A percentile compares a stretch with the other conserved stretches of the same genome.
Conservation (phyloP, 768 basidiomycete genomes). For the Leucocoprinus sp. region DNA sequence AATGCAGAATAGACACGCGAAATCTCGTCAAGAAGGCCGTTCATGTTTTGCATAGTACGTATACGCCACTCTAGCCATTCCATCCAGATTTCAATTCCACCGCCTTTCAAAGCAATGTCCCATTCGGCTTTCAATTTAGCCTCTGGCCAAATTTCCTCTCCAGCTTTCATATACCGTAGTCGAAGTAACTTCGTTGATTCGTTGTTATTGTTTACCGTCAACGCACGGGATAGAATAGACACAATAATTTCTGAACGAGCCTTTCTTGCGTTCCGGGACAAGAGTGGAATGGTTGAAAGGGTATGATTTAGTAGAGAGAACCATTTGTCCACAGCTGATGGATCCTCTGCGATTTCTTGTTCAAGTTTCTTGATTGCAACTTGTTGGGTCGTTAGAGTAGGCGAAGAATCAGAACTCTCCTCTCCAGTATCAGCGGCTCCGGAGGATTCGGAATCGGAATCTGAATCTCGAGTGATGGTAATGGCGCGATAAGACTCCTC, state of each 20-base stretch:
- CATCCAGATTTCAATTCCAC: slow-evolving; percentile 57
- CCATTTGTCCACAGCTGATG: slow-evolving; percentile 53
- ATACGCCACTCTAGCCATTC: slow-evolving; percentile 78
- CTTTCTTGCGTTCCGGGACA: slow-evolving; percentile 61
- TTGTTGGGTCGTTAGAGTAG: slow-evolving; percentile 46
- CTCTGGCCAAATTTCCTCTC: slow-evolving; percentile 64
- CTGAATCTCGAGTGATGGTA: slow-evolving; percentile 18
- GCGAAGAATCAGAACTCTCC: slow-evolving; percentile 22
- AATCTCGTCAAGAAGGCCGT: slow-evolving; percentile 46
- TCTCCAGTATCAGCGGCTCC: slow-evolving; percentile 28
- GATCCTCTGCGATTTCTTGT: slow-evolving; percentile 39
- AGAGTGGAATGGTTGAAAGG: slow-evolving; percentile 49
- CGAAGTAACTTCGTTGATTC: slow-evolving; percentile 39
- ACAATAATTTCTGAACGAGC: slow-evolving; percentile 65
- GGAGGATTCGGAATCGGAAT: slow-evolving; percentile 27
- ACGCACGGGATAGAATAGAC: slow-evolving; percentile 58
- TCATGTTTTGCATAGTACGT: slow-evolving; percentile 38
- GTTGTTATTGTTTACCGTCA: slow-evolving; percentile 47
- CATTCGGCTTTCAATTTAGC: slow-evolving; percentile 53
- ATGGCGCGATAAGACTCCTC: slow-evolving; percentile 49
- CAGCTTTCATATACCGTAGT: slow-evolving; percentile 60
- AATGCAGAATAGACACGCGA: slow-evolving; percentile 37
- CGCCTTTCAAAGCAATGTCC: slow-evolving; percentile 52
- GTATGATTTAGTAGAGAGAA: slow-evolving; percentile 54
- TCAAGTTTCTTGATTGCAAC: slow-evolving; percentile 52